Evolutionary conservation across 805 yeast genomes (phyloP).

Genomic region (Wickerhamiella occidentalis): DNA sequence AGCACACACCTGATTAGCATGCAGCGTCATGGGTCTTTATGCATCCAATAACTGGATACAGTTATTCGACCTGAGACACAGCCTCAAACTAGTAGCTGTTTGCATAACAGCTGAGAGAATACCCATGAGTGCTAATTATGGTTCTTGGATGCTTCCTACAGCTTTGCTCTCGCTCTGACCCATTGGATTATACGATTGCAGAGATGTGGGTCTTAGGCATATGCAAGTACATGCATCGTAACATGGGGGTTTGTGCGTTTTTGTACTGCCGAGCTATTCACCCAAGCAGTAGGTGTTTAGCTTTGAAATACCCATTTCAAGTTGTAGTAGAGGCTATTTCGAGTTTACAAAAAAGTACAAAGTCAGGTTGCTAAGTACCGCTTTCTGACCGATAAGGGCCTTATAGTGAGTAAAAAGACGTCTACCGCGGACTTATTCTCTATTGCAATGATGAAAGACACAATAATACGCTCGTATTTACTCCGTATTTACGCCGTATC

Average conservation of each 20-base stretch:
- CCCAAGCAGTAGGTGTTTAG: no score
- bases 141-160: neutral
- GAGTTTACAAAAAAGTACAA: no score
- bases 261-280: neutral
- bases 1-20: neutral
- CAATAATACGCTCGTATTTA: no score
- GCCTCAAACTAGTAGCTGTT: neutral
- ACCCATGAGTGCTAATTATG: no score
- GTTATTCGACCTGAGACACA: neutral
- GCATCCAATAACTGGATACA: neutral
- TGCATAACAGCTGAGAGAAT: neutral
- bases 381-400: no score
- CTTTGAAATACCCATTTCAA: no score
- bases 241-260: neutral
- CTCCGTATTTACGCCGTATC: no score
- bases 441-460: no score
- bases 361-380: no score
- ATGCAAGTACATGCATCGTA: neutral
- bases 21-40: neutral
- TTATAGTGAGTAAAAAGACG: no score
- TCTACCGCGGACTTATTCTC: no score
- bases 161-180: neutral
- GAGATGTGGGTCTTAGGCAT: neutral
- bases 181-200: neutral
- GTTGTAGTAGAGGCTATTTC: no score